phyloP scores from a whole-genome alignment of 2,329 filamentous ascomycete species.

The Magnaporthiopsis incrustans region DNA sequence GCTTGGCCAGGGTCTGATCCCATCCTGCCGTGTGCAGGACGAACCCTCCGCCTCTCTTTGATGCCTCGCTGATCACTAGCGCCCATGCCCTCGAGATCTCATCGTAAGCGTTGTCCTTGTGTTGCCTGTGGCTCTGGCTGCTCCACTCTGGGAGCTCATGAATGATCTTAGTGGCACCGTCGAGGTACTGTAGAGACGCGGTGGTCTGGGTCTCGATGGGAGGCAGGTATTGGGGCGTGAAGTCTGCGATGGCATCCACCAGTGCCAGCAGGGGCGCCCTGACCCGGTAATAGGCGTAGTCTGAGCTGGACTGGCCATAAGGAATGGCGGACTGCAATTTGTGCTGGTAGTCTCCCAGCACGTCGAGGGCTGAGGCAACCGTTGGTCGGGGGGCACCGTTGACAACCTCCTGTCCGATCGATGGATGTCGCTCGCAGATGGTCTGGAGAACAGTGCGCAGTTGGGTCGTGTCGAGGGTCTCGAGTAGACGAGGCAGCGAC shows the following conservation, averaged over 20 bases:
- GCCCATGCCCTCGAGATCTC: conserved; percentile 93
- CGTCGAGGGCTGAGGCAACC: conserved; percentile 68
- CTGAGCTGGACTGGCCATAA: conserved; percentile 74
- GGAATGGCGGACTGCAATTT: conserved; percentile 72
- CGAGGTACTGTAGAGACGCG: conserved; percentile 76
- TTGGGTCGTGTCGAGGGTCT: conserved; percentile 81
- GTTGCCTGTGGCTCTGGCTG: conserved; percentile 76
- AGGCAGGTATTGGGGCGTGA: conserved; percentile 90
- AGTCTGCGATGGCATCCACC: conserved; percentile 85
- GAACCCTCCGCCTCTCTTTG: conserved; percentile 86
- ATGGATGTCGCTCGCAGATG: conserved; percentile 83
- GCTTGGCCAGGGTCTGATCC: conserved; percentile 80
- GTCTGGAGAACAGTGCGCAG: conserved; percentile 80
- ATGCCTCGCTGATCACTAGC: conserved; percentile 80
- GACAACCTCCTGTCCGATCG: conserved; percentile 77
- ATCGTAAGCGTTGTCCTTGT: conserved; percentile 93
- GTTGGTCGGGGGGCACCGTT: conserved; percentile 80
- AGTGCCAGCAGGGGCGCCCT: conserved; percentile 72
- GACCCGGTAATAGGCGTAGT: conserved; percentile 93
- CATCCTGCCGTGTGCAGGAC: conserved; percentile 82
- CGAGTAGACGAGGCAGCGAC: conserved; percentile 65
- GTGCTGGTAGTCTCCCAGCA: conserved; percentile 75
- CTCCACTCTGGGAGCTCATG: conserved; percentile 89
- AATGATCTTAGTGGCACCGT: conserved; percentile 83
- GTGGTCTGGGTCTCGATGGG: conserved; percentile 81